Evolutionary conservation across 768 basidiomycete genomes (phyloP).

Genomic region (Tylopilus subfusipes): DNA sequence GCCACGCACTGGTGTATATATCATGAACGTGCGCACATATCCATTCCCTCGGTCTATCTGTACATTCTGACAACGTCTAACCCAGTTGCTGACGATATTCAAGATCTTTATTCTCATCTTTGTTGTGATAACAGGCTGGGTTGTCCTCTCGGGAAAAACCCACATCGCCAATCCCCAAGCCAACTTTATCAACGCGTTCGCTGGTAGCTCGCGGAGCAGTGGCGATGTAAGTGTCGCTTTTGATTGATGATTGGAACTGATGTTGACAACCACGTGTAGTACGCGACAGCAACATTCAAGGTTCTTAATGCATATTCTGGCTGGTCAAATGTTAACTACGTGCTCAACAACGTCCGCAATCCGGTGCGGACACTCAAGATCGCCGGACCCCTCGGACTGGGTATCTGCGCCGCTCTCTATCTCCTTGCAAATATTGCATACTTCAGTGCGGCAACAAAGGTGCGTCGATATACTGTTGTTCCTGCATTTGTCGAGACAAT

Average conservation of each 20-base stretch:
- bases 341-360: slow-evolving; percentile 54
- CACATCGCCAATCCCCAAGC: slow-evolving; percentile 52
- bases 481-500: neutral
- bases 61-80: slow-evolving; percentile 9
- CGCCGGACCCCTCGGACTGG: slow-evolving; percentile 55
- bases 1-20: slow-evolving; percentile 43
- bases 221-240: slow-evolving; percentile 38
- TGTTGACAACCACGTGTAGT: slow-evolving; percentile 32
- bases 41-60: neutral
- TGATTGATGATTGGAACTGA: neutral
- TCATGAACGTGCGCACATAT: slow-evolving; percentile 49
- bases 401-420: slow-evolving; percentile 51
- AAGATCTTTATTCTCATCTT: slow-evolving; percentile 54
- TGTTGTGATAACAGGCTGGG: slow-evolving; percentile 56
- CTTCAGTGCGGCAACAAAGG: slow-evolving; percentile 39
- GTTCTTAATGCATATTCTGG: slow-evolving; percentile 50
- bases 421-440: slow-evolving; percentile 57
- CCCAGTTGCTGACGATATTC: slow-evolving; percentile 45
- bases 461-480: neutral
- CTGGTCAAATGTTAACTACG: slow-evolving; percentile 60
- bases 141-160: slow-evolving; percentile 57
- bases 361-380: slow-evolving; percentile 61
- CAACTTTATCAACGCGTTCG: slow-evolving; percentile 58
- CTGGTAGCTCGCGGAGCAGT: slow-evolving; percentile 49
- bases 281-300: slow-evolving; percentile 61